Evolutionary conservation across 2,329 filamentous ascomycete genomes (phyloP).

Genomic region (Amylocarpus encephaloides): DNA sequence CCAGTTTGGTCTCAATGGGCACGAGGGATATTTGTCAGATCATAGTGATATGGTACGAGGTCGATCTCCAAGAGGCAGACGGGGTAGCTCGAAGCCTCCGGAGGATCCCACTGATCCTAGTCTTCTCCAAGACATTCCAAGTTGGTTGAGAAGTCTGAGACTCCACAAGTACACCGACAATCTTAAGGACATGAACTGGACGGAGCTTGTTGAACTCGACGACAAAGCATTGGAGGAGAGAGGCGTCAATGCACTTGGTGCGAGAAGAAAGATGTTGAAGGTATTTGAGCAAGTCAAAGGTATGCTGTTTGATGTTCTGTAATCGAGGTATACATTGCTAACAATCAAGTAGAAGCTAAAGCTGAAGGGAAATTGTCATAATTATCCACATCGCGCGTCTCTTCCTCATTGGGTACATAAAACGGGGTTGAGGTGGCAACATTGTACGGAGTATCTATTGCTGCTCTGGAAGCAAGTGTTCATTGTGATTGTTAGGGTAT

Average conservation of each 20-base stretch:
- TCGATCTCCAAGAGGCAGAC: conserved; percentile 82
- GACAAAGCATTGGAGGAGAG: conserved; percentile 89
- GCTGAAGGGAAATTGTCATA: conserved; percentile 62
- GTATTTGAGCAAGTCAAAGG: conserved; percentile 95
- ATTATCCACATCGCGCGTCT: conserved; percentile 1
- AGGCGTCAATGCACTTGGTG: conserved; percentile 91
- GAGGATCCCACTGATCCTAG: conserved; percentile 92
- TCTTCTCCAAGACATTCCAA: conserved; percentile 89
- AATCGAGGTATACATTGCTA: conserved; percentile 21
- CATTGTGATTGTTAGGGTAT: conserved; percentile 7
- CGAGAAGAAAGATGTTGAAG: conserved; percentile 96
- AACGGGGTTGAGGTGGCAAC: background rate
- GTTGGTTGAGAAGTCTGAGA: conserved; percentile 88
- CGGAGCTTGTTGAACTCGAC: conserved; percentile 82
- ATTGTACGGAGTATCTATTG: conserved; percentile 6
- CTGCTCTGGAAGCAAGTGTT: conserved; percentile 9
- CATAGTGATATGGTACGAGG: conserved; percentile 88
- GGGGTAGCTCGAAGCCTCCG: conserved; percentile 93
- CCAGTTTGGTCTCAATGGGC: conserved; percentile 62
- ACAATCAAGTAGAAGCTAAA: conserved; percentile 54
- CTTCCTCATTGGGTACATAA: background rate
- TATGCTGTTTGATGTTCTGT: conserved; percentile 31
- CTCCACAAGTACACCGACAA: conserved; percentile 99
- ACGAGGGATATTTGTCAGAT: conserved; percentile 87
- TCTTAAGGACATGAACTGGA: conserved; percentile 95